phyloP scores from a whole-genome alignment of 129 eudicot genomes.

The Calendula officinalis region DNA sequence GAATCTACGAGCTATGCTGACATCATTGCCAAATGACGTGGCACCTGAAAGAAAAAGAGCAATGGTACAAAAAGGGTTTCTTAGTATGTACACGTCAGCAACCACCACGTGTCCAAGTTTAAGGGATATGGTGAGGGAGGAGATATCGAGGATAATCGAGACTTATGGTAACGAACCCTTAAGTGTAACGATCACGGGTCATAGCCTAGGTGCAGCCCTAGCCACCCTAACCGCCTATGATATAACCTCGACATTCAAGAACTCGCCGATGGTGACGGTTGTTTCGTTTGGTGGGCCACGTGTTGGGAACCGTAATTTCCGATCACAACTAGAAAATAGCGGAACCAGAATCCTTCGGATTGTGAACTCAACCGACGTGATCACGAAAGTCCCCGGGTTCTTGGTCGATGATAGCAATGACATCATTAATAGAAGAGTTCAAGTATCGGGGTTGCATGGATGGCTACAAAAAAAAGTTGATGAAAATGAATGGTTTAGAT shows the following conservation, averaged over 20 bases:
- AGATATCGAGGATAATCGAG: constrained; percentile 46
- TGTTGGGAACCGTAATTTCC: constrained; percentile 58
- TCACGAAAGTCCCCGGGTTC: constrained; percentile 81
- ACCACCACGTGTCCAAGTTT: constrained; percentile 50
- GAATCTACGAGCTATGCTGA: constrained; percentile 61
- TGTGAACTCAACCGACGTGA: constrained; percentile 69
- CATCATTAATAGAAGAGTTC: constrained; percentile 8
- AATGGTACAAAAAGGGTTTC: constrained; percentile 82
- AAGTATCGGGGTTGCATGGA: constrained; percentile 20
- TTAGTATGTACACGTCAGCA: constrained; percentile 73
- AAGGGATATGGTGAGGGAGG: constrained; percentile 50
- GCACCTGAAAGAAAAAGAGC: constrained; percentile 33
- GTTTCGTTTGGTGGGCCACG: constrained; percentile 87
- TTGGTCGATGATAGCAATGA: constrained; percentile 38
- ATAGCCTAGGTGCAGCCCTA: constrained; percentile 82
- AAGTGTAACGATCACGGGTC: constrained; percentile 79
- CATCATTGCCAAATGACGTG: constrained; percentile 44
- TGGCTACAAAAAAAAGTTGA: constrained; percentile 57
- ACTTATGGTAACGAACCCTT: constrained; percentile 56
- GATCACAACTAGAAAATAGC: constrained; percentile 51
- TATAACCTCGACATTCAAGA: constrained; percentile 41
- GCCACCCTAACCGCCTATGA: constrained; percentile 79
- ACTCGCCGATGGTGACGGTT: constrained; percentile 69
- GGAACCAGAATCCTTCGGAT: constrained; percentile 76
- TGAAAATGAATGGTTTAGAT: constrained; percentile 54